Conservation (phyloP, 495 filamentous ascomycete species). For the Chaetomium fimeti region DNA sequence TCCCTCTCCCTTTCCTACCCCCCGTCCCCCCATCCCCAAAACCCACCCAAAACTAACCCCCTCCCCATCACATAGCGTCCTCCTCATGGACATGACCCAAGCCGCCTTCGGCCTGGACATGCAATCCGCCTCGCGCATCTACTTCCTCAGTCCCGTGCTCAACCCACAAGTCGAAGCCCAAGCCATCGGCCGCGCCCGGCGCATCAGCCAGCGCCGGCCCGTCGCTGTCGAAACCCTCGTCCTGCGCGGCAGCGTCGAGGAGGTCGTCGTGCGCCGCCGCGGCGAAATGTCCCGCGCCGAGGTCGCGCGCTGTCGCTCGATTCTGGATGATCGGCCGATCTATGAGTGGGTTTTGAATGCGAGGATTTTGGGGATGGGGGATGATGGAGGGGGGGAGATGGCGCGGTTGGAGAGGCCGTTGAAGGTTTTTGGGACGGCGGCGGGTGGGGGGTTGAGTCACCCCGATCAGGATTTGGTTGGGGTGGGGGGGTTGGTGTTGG, state of each 20-base stretch:
- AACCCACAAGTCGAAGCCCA: conserved; percentile 85
- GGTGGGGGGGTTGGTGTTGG: not conserved
- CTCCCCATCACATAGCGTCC: conserved; percentile 55
- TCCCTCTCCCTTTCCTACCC: not conserved
- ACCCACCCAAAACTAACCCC: not conserved
- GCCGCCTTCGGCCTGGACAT: conserved; percentile 87
- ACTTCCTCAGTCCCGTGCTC: conserved; percentile 86
- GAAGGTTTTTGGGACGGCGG: conserved; percentile 58
- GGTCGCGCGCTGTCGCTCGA: conserved; percentile 60
- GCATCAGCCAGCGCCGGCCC: conserved; percentile 78
- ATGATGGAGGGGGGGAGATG: conserved; percentile 52
- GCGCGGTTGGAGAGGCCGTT: conserved; percentile 54
- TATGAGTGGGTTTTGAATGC: conserved; percentile 75
- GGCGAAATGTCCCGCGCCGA: conserved; percentile 77
- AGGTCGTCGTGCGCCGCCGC: conserved; percentile 72
- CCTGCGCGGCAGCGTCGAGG: conserved; percentile 77
- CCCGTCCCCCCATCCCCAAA: conserved; percentile 1
- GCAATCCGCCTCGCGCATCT: conserved; percentile 77
- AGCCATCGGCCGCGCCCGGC: conserved; percentile 84
- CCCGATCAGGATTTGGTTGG: conserved; percentile 41
- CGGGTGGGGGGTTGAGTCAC: conserved; percentile 34
- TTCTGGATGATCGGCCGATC: conserved; percentile 76
- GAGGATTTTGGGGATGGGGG: conserved; percentile 57
- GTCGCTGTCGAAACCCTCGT: conserved; percentile 89
- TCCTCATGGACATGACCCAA: conserved; percentile 86